Percentiles rank a stretch among this genome's conserved stretches.
phyloP scores from a whole-genome alignment of 1,284 basidiomycete species.

The Trametes pubescens region DNA sequence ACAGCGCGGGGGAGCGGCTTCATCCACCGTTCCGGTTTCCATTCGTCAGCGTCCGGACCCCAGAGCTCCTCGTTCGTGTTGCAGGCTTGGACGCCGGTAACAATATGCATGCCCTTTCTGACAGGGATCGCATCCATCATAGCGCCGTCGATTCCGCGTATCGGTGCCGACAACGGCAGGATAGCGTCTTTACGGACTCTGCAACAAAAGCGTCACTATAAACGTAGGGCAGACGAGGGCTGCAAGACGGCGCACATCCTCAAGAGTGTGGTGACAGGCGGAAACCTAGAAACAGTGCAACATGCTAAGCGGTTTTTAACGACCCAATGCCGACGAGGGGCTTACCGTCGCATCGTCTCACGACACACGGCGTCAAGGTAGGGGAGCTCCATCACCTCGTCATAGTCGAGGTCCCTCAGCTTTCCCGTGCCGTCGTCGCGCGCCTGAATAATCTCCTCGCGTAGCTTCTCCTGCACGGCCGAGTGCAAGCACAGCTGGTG shows the following conservation, averaged over 20 bases:
- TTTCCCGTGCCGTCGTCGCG: constrained; percentile 18
- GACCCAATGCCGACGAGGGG: not conserved
- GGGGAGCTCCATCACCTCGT: constrained; percentile 28
- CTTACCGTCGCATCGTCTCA: constrained; percentile 31
- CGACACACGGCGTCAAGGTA: constrained; percentile 32
- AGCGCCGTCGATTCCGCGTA: constrained; percentile 21
- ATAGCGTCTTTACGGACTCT: constrained; percentile 31
- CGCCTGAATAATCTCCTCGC: constrained; percentile 23
- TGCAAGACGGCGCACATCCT: not conserved
- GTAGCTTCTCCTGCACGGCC: constrained; percentile 24
- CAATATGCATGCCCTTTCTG: constrained; percentile 29
- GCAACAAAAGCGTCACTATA: not conserved
- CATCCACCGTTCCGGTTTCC: constrained; percentile 49
- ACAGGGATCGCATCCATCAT: constrained; percentile 29
- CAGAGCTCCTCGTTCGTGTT: constrained; percentile 58
- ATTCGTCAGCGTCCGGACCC: constrained; percentile 63
- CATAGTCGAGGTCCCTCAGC: constrained; percentile 23
- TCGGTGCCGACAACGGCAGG: constrained; percentile 37
- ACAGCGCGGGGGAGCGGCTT: constrained; percentile 31
- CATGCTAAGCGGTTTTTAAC: no score
- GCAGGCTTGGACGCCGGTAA: constrained; percentile 44
- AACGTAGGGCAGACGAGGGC: constrained; percentile 19
- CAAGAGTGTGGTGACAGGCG: not conserved
- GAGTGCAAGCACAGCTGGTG: constrained; percentile 22
- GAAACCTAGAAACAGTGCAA: not conserved